Conservation (phyloP, 306 rosid genomes). For the Medicago lupulina region DNA sequence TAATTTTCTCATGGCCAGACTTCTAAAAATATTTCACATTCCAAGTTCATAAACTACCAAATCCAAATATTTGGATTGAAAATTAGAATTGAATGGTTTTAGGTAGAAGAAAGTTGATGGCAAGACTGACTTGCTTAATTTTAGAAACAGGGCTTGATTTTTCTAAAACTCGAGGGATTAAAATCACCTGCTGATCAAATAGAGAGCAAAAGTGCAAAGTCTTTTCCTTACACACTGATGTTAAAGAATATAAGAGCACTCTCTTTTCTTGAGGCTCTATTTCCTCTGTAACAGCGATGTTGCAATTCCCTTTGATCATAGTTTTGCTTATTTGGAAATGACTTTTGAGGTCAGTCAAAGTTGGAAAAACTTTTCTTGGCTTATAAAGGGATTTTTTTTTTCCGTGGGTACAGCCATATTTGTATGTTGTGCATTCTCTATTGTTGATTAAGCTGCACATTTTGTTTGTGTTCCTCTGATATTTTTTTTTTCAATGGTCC, state of each 20-base stretch:
- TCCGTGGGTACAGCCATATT: background rate
- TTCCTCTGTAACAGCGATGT: background rate
- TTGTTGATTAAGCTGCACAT: background rate
- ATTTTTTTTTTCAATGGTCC: background rate
- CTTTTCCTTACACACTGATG: background rate
- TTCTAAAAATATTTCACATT: background rate
- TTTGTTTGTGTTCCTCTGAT: background rate
- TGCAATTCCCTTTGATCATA: background rate
- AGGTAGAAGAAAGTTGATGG: background rate
- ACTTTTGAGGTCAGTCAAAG: slow-evolving; percentile 8
- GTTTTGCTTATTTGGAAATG: background rate
- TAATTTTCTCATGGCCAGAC: background rate
- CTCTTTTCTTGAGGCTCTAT: background rate
- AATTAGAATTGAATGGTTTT: background rate
- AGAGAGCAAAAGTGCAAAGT: background rate
- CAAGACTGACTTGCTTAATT: slow-evolving; percentile 6
- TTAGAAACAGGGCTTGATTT: background rate
- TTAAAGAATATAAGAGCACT: background rate
- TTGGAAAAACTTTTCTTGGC: background rate
- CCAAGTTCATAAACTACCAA: background rate
- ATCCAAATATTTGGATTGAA: background rate
- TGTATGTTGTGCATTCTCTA: background rate
- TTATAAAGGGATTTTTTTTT: background rate
- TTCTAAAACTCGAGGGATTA: background rate
- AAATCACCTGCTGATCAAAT: background rate